Conservation (phyloP, 129 eudicot species). For the Lonicera japonica region DNA sequence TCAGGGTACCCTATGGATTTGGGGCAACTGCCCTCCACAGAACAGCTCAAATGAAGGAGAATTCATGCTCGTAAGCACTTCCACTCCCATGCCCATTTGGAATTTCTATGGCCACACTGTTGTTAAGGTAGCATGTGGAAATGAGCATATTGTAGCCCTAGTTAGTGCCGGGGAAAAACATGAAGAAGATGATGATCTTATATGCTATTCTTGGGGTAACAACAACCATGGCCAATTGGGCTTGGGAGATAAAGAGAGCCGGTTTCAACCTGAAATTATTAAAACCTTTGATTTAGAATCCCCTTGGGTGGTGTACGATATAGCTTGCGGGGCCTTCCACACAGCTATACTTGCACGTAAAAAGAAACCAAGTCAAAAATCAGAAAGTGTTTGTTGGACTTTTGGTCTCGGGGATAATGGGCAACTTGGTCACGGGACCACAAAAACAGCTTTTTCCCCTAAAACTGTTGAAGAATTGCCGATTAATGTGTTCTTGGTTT, state of each 20-base stretch:
- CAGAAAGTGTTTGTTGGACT: constrained; percentile 63
- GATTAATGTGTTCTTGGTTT: constrained; percentile 29
- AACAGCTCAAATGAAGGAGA: constrained; percentile 40
- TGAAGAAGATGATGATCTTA: constrained; percentile 42
- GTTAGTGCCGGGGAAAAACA: constrained; percentile 58
- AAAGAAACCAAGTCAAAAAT: constrained; percentile 37
- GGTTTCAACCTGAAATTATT: constrained; percentile 46
- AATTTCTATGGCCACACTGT: constrained; percentile 83
- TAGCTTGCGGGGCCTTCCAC: constrained; percentile 88
- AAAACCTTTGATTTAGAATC: constrained; percentile 41
- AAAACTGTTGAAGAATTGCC: constrained; percentile 53
- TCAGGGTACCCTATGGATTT: constrained; percentile 75
- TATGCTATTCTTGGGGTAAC: constrained; percentile 89
- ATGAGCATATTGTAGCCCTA: constrained; percentile 83
- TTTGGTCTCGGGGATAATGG: constrained; percentile 90
- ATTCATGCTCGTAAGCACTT: constrained; percentile 32
- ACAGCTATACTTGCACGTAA: constrained; percentile 55
- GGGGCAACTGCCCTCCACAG: constrained; percentile 86
- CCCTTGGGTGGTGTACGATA: constrained; percentile 52
- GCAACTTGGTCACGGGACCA: constrained; percentile 83
- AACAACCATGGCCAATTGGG: constrained; percentile 89
- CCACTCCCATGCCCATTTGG: constrained; percentile 62
- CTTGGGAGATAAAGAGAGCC: constrained; percentile 68
- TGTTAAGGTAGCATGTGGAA: constrained; percentile 95
- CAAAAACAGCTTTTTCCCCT: constrained; percentile 36